Conservation (phyloP, 148 eudicot species). For the Rhododendron mucronatum region DNA sequence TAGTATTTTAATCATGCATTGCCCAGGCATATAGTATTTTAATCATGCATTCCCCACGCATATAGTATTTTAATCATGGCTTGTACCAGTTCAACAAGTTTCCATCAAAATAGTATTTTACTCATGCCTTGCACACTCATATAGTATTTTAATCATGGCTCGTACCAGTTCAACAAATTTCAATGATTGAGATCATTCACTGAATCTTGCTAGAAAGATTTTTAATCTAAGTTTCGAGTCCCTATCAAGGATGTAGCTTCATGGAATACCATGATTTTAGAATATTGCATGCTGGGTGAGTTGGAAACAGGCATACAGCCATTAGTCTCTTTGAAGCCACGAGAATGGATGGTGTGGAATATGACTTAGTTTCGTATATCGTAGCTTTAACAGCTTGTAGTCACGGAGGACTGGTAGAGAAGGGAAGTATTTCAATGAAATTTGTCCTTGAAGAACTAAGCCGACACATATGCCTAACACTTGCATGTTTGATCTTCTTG, state of each 20-base stretch:
- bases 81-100: no score
- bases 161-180: no score
- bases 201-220: conserved; percentile 31
- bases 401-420: no score
- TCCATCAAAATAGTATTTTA: no score
- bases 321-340: conserved; percentile 54
- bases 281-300: conserved; percentile 64
- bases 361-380: conserved; percentile 58
- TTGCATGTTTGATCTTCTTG: conserved; percentile 73
- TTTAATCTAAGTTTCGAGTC: conserved; percentile 23
- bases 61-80: no score
- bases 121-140: no score
- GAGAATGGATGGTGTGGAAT: conserved; percentile 32
- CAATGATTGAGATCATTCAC: no score
- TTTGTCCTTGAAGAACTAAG: conserved; percentile 26
- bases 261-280: conserved; percentile 73
- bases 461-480: conserved; percentile 56
- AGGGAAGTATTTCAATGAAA: conserved; percentile 50
- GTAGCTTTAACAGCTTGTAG: conserved; percentile 54
- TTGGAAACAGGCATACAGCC: conserved; percentile 29
- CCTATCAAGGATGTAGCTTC: conserved; percentile 54
- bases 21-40: no score
- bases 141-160: no score
- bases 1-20: no score
- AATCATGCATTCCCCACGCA: no score